Conservation (phyloP, 257 asterid genomes). For the Gentiana straminea region DNA sequence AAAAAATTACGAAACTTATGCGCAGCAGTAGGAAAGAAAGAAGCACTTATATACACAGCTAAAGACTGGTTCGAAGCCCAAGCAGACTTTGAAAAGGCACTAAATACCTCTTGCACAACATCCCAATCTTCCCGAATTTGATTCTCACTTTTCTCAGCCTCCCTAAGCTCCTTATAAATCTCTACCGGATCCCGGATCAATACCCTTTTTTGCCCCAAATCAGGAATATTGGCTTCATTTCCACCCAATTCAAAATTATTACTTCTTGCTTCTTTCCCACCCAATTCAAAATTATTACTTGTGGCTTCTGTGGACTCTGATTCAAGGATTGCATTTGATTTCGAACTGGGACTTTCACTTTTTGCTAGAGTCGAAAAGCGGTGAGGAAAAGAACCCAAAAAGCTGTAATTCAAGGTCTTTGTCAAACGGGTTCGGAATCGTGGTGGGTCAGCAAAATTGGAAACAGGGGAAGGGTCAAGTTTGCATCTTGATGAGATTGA, state of each 20-base stretch:
- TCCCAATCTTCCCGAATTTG: slow-evolving; percentile 42
- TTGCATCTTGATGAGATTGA: slow-evolving; percentile 14
- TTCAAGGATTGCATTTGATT: slow-evolving; percentile 3
- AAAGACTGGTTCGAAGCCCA: slow-evolving; percentile 91
- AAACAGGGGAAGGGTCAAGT: slow-evolving; percentile 13
- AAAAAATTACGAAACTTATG: slow-evolving; percentile 45
- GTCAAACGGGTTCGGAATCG: slow-evolving; percentile 10
- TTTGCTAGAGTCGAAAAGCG: slow-evolving; percentile 30
- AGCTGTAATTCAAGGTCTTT: slow-evolving; percentile 11
- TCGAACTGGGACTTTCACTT: slow-evolving; percentile 2
- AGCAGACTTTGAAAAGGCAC: slow-evolving; percentile 46
- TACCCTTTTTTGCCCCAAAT: slow-evolving; percentile 11
- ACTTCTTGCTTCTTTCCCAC: slow-evolving; percentile 6
- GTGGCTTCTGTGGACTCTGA: slow-evolving; percentile 8
- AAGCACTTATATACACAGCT: slow-evolving; percentile 69
- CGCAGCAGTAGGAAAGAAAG: slow-evolving; percentile 66
- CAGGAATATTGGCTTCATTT: slow-evolving; percentile 9
- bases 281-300: slow-evolving; percentile 15
- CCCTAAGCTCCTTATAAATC: slow-evolving; percentile 48
- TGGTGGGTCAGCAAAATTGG: slow-evolving; percentile 6
- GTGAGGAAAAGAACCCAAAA: slow-evolving; percentile 13
- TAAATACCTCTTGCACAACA: slow-evolving; percentile 37
- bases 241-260: slow-evolving; percentile 19
- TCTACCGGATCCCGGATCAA: slow-evolving; percentile 49
- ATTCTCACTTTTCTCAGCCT: slow-evolving; percentile 15